phyloP scores from a whole-genome alignment of 192 early-diverging fungal species.

The Rhizoclosmatium sp. region DNA sequence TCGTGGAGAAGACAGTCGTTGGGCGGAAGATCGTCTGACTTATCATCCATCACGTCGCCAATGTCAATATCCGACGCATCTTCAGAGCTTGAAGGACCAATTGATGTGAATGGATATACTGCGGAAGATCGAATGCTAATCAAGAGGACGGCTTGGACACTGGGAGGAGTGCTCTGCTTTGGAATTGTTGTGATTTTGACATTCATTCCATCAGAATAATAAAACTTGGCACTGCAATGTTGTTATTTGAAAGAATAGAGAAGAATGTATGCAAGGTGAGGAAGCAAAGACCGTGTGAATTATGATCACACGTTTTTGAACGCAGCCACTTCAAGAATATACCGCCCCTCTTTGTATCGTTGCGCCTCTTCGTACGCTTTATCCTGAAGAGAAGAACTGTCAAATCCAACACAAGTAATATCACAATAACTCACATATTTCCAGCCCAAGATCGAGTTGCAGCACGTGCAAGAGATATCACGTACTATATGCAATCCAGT shows the following conservation, averaged over 20 bases:
- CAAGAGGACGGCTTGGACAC: conserved; percentile 8
- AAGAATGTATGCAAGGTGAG: no score
- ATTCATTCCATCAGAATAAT: background rate
- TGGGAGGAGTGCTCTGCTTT: background rate
- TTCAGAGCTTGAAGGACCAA: background rate
- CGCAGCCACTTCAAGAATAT: conserved; percentile 69
- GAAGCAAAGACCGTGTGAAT: background rate
- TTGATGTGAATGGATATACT: conserved; percentile 32
- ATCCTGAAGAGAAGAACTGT: conserved; percentile 38
- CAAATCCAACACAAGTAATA: background rate
- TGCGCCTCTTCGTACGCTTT: conserved; percentile 69
- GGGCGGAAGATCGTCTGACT: background rate
- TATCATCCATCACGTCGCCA: background rate
- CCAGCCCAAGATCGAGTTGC: conserved; percentile 49
- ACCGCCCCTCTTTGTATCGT: conserved; percentile 82
- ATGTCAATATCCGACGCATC: conserved; percentile 7
- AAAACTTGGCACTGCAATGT: background rate
- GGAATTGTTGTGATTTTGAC: conserved; percentile 1
- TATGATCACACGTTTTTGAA: conserved; percentile 2
- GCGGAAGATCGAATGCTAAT: conserved; percentile 5
- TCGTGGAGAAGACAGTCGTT: background rate
- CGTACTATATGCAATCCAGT: conserved; percentile 79
- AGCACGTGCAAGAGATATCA: conserved; percentile 68
- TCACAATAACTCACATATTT: conserved; percentile 36
- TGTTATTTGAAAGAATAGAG: background rate